phyloP scores from a whole-genome alignment of 179 eudicot genomes.

The Monotropa hypopitys region DNA sequence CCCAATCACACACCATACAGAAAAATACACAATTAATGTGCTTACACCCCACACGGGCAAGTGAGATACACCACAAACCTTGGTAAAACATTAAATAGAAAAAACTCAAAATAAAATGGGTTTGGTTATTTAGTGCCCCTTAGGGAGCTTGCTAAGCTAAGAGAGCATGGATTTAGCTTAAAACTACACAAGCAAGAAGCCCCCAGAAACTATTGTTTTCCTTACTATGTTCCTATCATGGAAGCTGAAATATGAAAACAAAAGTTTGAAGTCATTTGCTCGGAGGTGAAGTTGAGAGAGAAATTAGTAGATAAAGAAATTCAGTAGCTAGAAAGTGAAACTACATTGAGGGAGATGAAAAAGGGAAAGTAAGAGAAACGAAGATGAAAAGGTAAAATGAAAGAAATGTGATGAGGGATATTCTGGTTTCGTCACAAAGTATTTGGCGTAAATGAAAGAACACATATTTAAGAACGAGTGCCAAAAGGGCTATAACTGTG shows the following conservation, averaged over 20 bases:
- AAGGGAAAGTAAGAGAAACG: neutral
- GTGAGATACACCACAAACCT: neutral
- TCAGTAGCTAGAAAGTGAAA: neutral
- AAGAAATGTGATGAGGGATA: neutral
- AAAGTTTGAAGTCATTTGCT: neutral
- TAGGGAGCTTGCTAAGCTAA: too few relatives aligned
- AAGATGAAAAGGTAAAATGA: neutral
- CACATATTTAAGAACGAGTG: too few relatives aligned
- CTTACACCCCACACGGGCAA: neutral
- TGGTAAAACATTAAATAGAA: neutral
- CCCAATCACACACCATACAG: neutral
- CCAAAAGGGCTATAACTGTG: too few relatives aligned
- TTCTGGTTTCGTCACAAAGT: neutral
- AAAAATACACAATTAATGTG: neutral
- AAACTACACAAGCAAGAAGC: neutral
- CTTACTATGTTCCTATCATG: neutral
- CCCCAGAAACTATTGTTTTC: neutral
- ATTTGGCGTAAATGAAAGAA: too few relatives aligned
- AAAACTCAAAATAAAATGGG: neutral
- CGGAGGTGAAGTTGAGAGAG: neutral
- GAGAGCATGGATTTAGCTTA: too few relatives aligned
- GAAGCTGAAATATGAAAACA: neutral
- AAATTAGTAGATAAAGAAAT: neutral
- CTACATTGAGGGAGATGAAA: neutral
- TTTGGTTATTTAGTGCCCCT: neutral